Base-by-base conservation (phyloP, 2,329 filamentous ascomycete species). In the Stenocarpella maydis region DNA sequence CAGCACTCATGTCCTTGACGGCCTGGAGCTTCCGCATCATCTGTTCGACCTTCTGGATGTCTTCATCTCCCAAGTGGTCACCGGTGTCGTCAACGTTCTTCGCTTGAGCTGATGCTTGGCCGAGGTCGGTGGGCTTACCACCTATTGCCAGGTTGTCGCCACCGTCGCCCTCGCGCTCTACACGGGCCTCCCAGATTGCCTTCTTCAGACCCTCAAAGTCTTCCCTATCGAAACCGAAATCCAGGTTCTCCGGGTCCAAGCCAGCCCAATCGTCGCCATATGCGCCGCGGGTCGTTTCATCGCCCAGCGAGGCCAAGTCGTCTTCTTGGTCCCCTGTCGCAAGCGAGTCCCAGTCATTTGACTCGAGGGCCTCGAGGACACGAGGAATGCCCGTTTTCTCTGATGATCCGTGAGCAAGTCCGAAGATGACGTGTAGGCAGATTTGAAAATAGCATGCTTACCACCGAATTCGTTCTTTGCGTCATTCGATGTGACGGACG, bases 11-110 rank as follows among this genome's bases (percentile, higher is more conserved):
- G 66, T 91, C 88, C 75, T 84, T 80, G 10, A 87, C 87, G 1
- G 88, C 88, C 77, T 88, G 87, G 71, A 92, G 80, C 77, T 87
- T 90, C 61, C 83, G 79, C 87, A 92, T 90, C 85, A 91, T 87
- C 64, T 80, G 79, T 74, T 91, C 88, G 37, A 92, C 76, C 76
- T 88, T 87, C 74, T 85, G 83, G 19, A 91, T 83, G 41, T 88
- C 86, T 5, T 86, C 82, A 0, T 85, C 83, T 19, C 78, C 80
- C 2, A 83, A 66, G 4, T 83, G 79, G 14, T 58, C 54, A 15
- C n/a, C 58, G 24, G 80, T 80, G 9, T 80, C 50, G 21, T 81
- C 80, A 8, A 80, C 80, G 21, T 78, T 74, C 45, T 74, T 71
- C 34, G 74, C 73, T 5, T 61, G 69, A 4, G 17, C 39, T 26